Base-by-base conservation (phyloP, 2,329 filamentous ascomycete species). In the Cladosporium sp. region DNA sequence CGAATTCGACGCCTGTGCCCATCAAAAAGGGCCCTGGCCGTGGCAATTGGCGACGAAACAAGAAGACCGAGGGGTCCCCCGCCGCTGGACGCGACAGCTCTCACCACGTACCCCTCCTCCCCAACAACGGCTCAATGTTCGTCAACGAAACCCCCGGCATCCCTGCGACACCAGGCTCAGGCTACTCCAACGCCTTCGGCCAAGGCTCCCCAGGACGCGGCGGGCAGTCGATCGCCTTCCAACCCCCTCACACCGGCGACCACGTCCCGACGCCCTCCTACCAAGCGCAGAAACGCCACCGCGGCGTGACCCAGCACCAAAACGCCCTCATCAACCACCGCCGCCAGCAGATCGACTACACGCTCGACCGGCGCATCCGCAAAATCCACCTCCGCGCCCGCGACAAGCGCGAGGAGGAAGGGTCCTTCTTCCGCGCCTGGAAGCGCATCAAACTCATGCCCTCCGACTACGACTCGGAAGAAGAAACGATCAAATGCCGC, bases 261-360 rank as follows among this genome's bases (percentile, higher is more conserved):
- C 64, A 67, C 41, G 55, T 65, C 11, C 63, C 65, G 2, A 68
- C 63, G 3, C 60, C 64, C 2, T 62, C 64, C 15, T 64, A 64
- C 41, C 63, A 66, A 45, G 56, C 59, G 22, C 69, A 71, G 57
- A 75, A 76, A 55, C 71, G 89, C 63, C 83, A 85, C 7, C 80
- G 88, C 1, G 88, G 88, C 2, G 80, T 89, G 0, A 93, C 88
- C 0, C 86, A 87, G 30, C 88, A 93, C 67, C 88, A 93, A 68
- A 74, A 90, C 34, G 88, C 88, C 0, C 86, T 93, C 1, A 87
- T 90, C 66, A 80, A 84, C 50, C 90, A 91, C 67, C 78, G 88
- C 15, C 86, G 82, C 54, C 82, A 88, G 61, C 83, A 88, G 5
- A 88, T 92, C n/a, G 85, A 90, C 61, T 85, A 90, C 61, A 88